phyloP scores from a whole-genome alignment of 2,329 filamentous ascomycete genomes.

The Sporothrix pseudoabietina region DNA sequence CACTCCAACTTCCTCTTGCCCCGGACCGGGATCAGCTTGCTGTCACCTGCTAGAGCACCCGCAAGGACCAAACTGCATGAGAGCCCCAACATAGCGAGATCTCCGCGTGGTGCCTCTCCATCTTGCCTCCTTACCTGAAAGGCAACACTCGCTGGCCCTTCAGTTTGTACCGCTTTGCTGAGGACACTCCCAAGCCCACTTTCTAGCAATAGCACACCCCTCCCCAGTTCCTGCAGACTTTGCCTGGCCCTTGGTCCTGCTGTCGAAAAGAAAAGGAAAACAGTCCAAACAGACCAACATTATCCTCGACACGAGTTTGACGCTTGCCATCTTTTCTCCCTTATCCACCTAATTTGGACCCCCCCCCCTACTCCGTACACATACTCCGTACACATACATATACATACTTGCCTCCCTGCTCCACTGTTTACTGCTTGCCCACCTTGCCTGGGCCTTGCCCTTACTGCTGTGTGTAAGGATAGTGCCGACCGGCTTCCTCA shows the following conservation, averaged over 20 bases:
- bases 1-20: conserved; percentile 8
- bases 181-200: conserved; percentile 34
- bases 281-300: conserved; percentile 23
- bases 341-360: conserved; percentile 28
- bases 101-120: conserved; percentile 42
- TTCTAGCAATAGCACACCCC: conserved; percentile 29
- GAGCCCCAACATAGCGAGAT: conserved; percentile 40
- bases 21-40: conserved; percentile 23
- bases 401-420: conserved; percentile 27
- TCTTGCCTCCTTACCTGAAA: conserved; percentile 55
- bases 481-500: conserved; percentile 51
- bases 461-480: conserved; percentile 39
- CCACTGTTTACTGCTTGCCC: conserved; percentile 31
- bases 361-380: not conserved
- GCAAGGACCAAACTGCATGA: conserved; percentile 24
- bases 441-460: conserved; percentile 43
- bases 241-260: conserved; percentile 26
- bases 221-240: conserved; percentile 26
- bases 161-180: conserved; percentile 43
- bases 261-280: conserved; percentile 16
- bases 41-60: conserved; percentile 21
- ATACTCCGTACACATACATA: no score
- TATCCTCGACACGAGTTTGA: conserved; percentile 27
- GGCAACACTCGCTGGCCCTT: conserved; percentile 49
- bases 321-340: conserved; percentile 27